Base-by-base conservation (phyloP, 2,329 filamentous ascomycete species). In the Metarhizium humberi region DNA sequence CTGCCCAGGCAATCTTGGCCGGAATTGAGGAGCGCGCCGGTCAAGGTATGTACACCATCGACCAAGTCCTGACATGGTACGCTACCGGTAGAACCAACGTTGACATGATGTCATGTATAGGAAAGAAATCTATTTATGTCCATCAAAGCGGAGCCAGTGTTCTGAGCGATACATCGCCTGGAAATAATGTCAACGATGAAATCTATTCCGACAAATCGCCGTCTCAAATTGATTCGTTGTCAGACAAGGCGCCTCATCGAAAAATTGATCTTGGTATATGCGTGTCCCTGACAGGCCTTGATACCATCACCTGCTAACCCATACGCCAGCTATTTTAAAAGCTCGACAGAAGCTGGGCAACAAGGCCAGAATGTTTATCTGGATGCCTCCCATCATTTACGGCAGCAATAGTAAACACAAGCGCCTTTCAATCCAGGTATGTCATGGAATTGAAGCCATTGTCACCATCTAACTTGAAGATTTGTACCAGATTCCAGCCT, bases 401-500 rank as follows among this genome's bases (percentile, higher is more conserved):
- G 51, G 51, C 36, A 52, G 29, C 51, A 52, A 52, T 38, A 52
- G 38, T 40, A 52, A 46, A 11, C 43, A 52, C 51, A 52, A 52
- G 51, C 51, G 51, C 13, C 51, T 45, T 8, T 52, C 51, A 6
- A 52, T 52, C 25, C 51, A 52, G 30, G 51, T 52, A 29, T 20
- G 51, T 20, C 32, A 11, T 34, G 6, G 7, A 7, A 34, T 34
- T 34, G 32, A 7, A 11, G 3, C 7, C 10, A 7, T 2, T 34
- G 32, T 11, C 32, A 11, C 32, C 32, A 11, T 11, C 32, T 34
- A 34, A 34, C 32, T 34, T 11, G 32, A 11, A 4, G 6, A 11
- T 34, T 7, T 7, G 32, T 11, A 34, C 6, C 51, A 52, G 51
- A 16, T 45, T 20, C 51, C 51, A 4, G 38, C 38, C 6, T 45